Evolutionary conservation across 2,329 filamentous ascomycete genomes (phyloP), one percentile per base, ranked within the genome.

Genomic region (Pseudocercospora crystallina): DNA sequence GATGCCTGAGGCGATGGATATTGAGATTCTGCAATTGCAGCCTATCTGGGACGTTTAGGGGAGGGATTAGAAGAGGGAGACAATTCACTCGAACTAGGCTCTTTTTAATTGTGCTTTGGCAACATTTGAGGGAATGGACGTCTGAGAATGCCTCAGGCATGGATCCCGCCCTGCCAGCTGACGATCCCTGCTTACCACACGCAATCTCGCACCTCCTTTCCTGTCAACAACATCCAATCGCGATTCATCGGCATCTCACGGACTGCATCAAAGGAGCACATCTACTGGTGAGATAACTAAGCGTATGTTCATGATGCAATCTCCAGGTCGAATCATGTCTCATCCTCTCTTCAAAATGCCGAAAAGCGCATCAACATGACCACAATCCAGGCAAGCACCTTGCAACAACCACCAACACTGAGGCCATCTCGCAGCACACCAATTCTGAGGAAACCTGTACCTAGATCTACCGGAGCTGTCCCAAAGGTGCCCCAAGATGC

Each of bases 371-470:
- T 26, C 20, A 26, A 26, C 20, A 26, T 26, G 20, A 26, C 20
- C 20, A 26, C 20, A 26, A 7, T 26, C 20, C 4, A 26, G 20
- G 20, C 20, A 26, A 26, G 7, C 20, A 26, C 20, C 4, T 7
- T 26, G 20, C 20, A 26, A 15, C 20, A 26, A 15, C 45, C 45
- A 15, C 37, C 35, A 37, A 37, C 37, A 17, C 20, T 48, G 32
- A 42, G 45, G 26, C 30, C 37, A 20, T 37, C 37, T 14, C 45
- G 45, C 37, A 48, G 45, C 38, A 48, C 45, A 5, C 45, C 45
- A 36, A 34, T 33, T 8, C 13, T 47, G 12, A n/a, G 13, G 2
- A 10, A 36, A 8, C 43, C 38, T 10, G 20, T n/a, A 8, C 15
- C 20, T 29, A 32, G 10, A 5, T 31, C 20, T 32, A 10, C n/a